Evolutionary conservation across 2,329 filamentous ascomycete genomes (phyloP), one percentile per base, ranked within the genome.

Genomic region (Cytospora mali): DNA sequence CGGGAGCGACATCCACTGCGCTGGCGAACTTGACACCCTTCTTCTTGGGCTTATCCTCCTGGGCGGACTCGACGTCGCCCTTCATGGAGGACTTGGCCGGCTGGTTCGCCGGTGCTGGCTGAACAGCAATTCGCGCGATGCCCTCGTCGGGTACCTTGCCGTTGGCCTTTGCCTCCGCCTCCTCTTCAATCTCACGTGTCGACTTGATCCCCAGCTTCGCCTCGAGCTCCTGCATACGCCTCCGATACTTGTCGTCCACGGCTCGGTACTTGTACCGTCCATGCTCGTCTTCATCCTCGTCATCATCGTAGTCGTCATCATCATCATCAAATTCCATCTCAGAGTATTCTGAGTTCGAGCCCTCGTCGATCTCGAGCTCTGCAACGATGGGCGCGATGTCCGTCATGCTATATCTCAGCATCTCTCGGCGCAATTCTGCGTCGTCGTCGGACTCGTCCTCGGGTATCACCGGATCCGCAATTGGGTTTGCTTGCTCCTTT

Each of bases 321-420:
- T 84, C 80, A n/a, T 86, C 81, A 21, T n/a, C 16, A 9, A 42
- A 42, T 9, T 42, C 39, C 39, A n/a, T n/a, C 39, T 80, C 81
- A 14, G 79, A 78, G n/a, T 81, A 79, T 27, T 81, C 84, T 18
- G 39, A 42, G 13, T 42, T 14, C 18, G 39, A 42, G 6, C 64
- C 59, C 46, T 93, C 88, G 66, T 96, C 92, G 2, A 98, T 75
- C 62, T 96, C 86, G 52, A 99, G 84, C 76, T 98, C 93, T 18
- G 95, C 95, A 18, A 99, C 95, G 3, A 99, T 91, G 42, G 92
- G 87, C 4, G 93, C 92, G 62, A 99, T 88, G 74, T 98, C 94
- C 51, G 89, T 88, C 75, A 97, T 82, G 65, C 91, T 89, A 72
- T 98, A 99, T 66, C 91, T 84, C 9, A 98, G 81, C 93, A 99